Evolutionary conservation across 352 stramenopile genomes (phyloP).

Genomic region (Pythium brassicae): DNA sequence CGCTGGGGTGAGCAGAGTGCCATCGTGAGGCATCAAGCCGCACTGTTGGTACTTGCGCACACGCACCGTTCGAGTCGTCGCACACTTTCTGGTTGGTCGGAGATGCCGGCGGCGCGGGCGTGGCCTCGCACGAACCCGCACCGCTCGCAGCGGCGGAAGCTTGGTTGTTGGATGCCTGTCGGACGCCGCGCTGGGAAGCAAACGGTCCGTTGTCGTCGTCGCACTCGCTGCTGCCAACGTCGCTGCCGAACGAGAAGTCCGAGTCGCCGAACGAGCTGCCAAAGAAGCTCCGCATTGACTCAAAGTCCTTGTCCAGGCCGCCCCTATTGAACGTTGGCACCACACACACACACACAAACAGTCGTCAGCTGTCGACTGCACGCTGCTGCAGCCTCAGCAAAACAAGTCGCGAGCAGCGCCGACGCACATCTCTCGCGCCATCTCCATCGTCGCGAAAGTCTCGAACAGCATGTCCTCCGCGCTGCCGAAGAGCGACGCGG

Average conservation of each 20-base stretch:
- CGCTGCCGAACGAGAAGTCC: conserved; percentile 15
- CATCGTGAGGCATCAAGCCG: not conserved
- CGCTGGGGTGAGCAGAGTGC: not conserved
- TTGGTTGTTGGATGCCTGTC: not conserved
- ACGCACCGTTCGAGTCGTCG: not conserved
- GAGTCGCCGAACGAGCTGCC: conserved; percentile 16
- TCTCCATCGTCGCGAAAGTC: conserved; percentile 18
- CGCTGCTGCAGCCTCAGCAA: not conserved
- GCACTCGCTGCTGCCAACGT: conserved; percentile 2
- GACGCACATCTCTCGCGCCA: conserved; percentile 21
- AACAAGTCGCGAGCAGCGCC: not conserved
- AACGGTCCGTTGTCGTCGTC: conserved; percentile 2
- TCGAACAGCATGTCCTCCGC: conserved; percentile 13
- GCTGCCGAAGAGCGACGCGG: conserved; percentile 6
- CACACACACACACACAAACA: not conserved
- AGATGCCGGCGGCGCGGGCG: not conserved
- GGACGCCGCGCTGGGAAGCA: not conserved
- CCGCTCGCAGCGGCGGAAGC: not conserved
- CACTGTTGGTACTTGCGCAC: too few species aligned
- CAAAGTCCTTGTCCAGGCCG: conserved; percentile 42
- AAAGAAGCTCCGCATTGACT: conserved; percentile 45
- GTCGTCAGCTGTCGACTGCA: not conserved
- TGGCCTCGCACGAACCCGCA: not conserved
- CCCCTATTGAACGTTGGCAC: conserved; percentile 10
- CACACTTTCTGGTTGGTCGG: not conserved